phyloP scores from a whole-genome alignment of 192 early-diverging fungal species.

The Geranomyces variabilis region DNA sequence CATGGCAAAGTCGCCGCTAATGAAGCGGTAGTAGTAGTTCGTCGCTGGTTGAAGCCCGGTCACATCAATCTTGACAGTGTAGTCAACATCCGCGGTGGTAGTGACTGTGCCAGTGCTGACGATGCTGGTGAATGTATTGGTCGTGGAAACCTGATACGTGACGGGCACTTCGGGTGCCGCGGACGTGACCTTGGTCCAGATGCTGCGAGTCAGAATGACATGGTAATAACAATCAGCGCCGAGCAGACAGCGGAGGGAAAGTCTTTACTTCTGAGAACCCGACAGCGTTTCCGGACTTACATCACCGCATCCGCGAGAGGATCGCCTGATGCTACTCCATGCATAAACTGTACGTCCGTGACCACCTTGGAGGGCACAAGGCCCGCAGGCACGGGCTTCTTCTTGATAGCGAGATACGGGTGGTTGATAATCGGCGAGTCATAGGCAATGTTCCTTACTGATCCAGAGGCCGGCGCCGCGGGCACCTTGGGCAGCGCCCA shows the following conservation, averaged over 20 bases:
- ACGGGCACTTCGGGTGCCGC: slow-evolving; percentile 17
- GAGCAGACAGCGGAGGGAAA: no score
- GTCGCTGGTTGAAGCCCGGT: slow-evolving; percentile 36
- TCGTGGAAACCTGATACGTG: slow-evolving; percentile 28
- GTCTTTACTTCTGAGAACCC: no score
- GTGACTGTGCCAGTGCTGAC: slow-evolving; percentile 29
- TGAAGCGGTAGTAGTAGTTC: slow-evolving; percentile 43
- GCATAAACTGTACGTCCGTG: slow-evolving; percentile 25
- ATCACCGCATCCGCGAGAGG: slow-evolving; percentile 35
- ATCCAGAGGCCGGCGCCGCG: background rate
- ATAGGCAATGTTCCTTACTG: slow-evolving; percentile 15
- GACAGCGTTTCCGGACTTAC: no score
- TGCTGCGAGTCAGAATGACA: background rate
- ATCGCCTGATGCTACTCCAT: slow-evolving; percentile 47
- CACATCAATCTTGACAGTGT: slow-evolving; percentile 48
- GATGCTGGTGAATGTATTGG: slow-evolving; percentile 8
- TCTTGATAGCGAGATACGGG: background rate
- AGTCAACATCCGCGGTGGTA: slow-evolving; percentile 41
- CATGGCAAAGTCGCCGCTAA: background rate
- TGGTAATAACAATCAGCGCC: no score
- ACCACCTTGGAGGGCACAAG: background rate
- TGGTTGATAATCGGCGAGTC: slow-evolving; percentile 19
- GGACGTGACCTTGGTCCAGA: slow-evolving; percentile 48
- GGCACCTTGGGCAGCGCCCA: background rate
- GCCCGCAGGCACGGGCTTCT: background rate